Evolutionary conservation across 257 asterid genomes (phyloP), one percentile per base, ranked within the genome.

Genomic region (Henckelia pumila): DNA sequence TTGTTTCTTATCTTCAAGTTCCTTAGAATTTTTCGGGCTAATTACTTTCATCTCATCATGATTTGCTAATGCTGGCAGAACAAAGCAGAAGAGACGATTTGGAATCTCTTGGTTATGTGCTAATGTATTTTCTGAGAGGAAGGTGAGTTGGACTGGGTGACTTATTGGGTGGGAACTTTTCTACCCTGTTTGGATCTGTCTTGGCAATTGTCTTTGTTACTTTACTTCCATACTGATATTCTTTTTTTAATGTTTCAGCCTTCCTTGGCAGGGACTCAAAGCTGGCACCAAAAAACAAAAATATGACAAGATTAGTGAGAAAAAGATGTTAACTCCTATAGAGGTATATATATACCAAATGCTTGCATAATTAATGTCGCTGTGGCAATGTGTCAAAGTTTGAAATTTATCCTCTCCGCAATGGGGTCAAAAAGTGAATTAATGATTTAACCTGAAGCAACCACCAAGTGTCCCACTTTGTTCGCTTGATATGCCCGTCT

Each of bases 261-360:
- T 83, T 58, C 88, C 88, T 40, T 83, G 88, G 88, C 88, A 83
- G 69, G 88, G 88, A 22, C 24, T 83, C 73, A 83, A 78, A 83
- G 88, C 85, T 61, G 88, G 83, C 62, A 80, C 85, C 25, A 83
- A 83, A 60, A 83, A 83, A 73, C 88, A 83, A 74, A 83, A 83
- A 60, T 83, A 83, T 59, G 88, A 83, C 66, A 83, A 62, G 71
- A 83, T 83, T 33, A 83, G 88, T 61, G 88, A 83, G 76, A 83
- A 80, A 79, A 83, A 83, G 73, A 83, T 83, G 88, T 75, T 66
- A 68, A 83, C 88, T 0, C 81, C 88, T 8, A 73, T 80, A 60
- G 88, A 83, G 82, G 87, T 82, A 75, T 47, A 47, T 82, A 75
- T 47, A 47, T 47, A 47, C 52, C 52, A 40, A 40, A 40, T 47